Evolutionary conservation across 2,329 filamentous ascomycete genomes (phyloP).

Genomic region (Sporothrix dimorphospora): DNA sequence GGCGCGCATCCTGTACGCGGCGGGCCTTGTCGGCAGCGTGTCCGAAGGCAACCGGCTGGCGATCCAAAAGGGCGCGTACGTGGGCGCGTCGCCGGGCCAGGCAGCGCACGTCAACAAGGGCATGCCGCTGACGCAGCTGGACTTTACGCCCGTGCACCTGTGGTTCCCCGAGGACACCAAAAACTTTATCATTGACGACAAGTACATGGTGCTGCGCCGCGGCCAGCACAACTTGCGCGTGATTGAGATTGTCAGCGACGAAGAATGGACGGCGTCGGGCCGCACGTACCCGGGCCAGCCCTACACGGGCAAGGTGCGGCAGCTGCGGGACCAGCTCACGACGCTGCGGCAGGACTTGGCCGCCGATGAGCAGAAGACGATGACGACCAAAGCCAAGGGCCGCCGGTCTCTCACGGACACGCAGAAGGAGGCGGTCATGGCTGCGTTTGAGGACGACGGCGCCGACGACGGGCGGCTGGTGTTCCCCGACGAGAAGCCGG

Average conservation of each 20-base stretch:
- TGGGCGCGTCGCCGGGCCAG: slow-evolving; percentile 54
- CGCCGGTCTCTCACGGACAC: slow-evolving; percentile 21
- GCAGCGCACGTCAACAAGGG: slow-evolving; percentile 41
- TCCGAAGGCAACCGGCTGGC: slow-evolving; percentile 64
- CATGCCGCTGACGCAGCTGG: slow-evolving; percentile 55
- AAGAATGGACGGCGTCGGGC: slow-evolving; percentile 55
- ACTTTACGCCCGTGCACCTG: slow-evolving; percentile 64
- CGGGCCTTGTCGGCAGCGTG: slow-evolving; percentile 59
- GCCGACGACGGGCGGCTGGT: slow-evolving; percentile 28
- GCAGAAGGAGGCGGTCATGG: neutral
- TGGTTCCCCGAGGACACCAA: slow-evolving; percentile 61
- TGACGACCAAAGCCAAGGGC: neutral
- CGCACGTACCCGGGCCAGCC: slow-evolving; percentile 58
- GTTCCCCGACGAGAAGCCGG: slow-evolving; percentile 37
- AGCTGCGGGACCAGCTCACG: slow-evolving; percentile 46
- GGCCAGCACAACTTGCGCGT: slow-evolving; percentile 67
- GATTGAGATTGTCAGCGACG: slow-evolving; percentile 61
- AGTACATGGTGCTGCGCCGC: slow-evolving; percentile 62
- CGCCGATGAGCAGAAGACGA: slow-evolving; percentile 2
- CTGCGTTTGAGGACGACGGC: neutral
- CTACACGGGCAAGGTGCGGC: slow-evolving; percentile 52
- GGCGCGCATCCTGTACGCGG: slow-evolving; percentile 61
- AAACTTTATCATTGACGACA: slow-evolving; percentile 63
- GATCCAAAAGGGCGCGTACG: slow-evolving; percentile 59
- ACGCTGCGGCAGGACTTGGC: slow-evolving; percentile 40